Evolutionary conservation across 495 filamentous ascomycete species (phyloP), one percentile per base, ranked within the genome.

Genomic region (Penicillium lividum): DNA sequence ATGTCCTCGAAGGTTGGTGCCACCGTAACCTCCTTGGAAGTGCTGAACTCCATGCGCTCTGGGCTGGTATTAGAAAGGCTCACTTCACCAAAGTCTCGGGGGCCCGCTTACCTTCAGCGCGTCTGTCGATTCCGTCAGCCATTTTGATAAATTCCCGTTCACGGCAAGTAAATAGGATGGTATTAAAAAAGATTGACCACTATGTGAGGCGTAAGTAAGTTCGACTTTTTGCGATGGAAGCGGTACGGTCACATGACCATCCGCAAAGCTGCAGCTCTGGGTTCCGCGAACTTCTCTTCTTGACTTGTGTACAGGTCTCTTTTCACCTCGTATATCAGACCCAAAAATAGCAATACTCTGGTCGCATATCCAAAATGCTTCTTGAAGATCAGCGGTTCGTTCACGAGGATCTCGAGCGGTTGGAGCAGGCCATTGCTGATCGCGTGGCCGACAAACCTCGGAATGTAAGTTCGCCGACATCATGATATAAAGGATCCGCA

Each of bases 11-110:
- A 82, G 57, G 84, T 88, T 40, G 83, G 84, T 64, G 87, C 88
- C 64, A 97, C 92, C 10, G 85, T 91, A 51, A 98, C 93, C 84
- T 98, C 95, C 76, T 95, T 97, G 59, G 92, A 97, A 73, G 94
- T 98, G 58, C 84, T 85, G 80, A 98, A 98, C 80, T 98, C 94
- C 83, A 97, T 95, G 73, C 89, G 88, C 85, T 96, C 92, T 84
- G 64, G 5, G 53, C 44, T 59, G 59, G 51, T 51, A 63, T 77
- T 59, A 79, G 73, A 43, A 61, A 56, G 43, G 38, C 15, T 56
- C 33, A 45, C 50, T 59, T 58, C 7, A 38, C 42, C 38, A 43
- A 10, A 15, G 44, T n/a, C 13, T 28, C 9, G 9, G 45, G 15
- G 18, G 45, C 11, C 44, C 50, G 10, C 78, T 52, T 65, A 86